phyloP scores from a whole-genome alignment of 352 stramenopile species.

The Globisporangium nodosum region DNA sequence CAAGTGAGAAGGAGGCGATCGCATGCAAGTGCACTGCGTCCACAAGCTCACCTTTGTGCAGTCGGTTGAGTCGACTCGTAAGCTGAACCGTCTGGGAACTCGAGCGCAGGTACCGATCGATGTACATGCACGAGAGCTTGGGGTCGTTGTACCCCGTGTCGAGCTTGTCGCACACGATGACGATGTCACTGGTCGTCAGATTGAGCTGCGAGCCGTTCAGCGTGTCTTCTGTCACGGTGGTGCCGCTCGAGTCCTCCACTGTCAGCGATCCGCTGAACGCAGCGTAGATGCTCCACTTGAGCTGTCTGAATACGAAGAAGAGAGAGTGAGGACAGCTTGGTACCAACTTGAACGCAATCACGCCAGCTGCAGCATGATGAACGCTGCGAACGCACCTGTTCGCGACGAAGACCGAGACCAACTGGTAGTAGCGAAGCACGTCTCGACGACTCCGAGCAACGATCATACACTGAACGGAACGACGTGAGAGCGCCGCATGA shows the following conservation, averaged over 20 bases:
- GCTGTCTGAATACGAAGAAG: conserved; percentile 15
- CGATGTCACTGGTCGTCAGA: conserved; percentile 53
- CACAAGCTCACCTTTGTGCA: conserved; percentile 26
- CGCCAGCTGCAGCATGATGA: background rate
- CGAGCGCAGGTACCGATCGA: conserved; percentile 69
- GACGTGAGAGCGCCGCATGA: background rate
- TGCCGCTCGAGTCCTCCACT: conserved; percentile 11
- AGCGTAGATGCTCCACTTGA: conserved; percentile 62
- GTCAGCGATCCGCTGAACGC: conserved; percentile 55
- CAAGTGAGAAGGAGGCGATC: background rate
- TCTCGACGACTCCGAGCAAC: conserved; percentile 74
- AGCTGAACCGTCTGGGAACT: conserved; percentile 72
- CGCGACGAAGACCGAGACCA: conserved; percentile 48
- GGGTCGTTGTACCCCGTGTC: conserved; percentile 85
- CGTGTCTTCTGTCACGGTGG: conserved; percentile 52
- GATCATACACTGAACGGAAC: conserved; percentile 56
- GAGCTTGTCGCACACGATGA: conserved; percentile 85
- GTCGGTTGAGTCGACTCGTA: conserved; percentile 75
- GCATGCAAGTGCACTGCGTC: background rate
- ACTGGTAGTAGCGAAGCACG: conserved; percentile 67
- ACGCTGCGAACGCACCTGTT: conserved; percentile 30
- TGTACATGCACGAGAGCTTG: conserved; percentile 68
- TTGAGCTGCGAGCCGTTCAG: conserved; percentile 51
- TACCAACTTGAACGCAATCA: background rate
- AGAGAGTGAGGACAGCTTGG: background rate